Evolutionary conservation across 495 filamentous ascomycete species (phyloP).

Genomic region (Podospora australis): DNA sequence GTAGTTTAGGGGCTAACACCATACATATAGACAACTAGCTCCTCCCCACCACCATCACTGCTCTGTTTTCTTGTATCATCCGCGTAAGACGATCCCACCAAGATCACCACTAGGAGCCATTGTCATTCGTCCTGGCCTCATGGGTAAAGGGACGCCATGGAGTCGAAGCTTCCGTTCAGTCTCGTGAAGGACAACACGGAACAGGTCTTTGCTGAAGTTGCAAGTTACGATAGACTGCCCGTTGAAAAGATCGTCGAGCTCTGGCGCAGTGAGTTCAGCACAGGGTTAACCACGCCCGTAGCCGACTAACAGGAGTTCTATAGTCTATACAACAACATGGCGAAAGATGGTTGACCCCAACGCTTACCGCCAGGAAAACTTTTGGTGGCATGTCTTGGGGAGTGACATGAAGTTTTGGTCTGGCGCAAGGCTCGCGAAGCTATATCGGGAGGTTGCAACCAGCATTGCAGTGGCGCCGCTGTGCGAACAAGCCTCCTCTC

Average conservation of each 20-base stretch:
- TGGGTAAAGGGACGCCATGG: not conserved
- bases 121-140: not conserved
- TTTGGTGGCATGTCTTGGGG: constrained; percentile 53
- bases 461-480: too few species aligned
- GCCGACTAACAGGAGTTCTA: constrained; percentile 7
- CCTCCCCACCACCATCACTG: too few species aligned
- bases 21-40: not conserved
- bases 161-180: constrained; percentile 24
- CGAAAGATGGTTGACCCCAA: constrained; percentile 46
- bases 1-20: too few species aligned
- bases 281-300: not conserved
- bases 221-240: constrained; percentile 41
- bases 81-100: too few species aligned
- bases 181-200: constrained; percentile 42
- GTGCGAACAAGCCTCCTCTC: too few species aligned
- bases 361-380: constrained; percentile 47
- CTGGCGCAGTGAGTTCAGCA: constrained; percentile 52
- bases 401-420: constrained; percentile 41
- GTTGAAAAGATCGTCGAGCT: constrained; percentile 42
- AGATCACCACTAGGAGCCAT: not conserved
- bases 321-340: constrained; percentile 49
- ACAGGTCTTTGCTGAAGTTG: constrained; percentile 40
- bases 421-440: constrained; percentile 37
- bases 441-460: constrained; percentile 47
- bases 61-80: too few species aligned